phyloP scores from a whole-genome alignment of 192 early-diverging fungal species.

The Coemansia sp. region DNA sequence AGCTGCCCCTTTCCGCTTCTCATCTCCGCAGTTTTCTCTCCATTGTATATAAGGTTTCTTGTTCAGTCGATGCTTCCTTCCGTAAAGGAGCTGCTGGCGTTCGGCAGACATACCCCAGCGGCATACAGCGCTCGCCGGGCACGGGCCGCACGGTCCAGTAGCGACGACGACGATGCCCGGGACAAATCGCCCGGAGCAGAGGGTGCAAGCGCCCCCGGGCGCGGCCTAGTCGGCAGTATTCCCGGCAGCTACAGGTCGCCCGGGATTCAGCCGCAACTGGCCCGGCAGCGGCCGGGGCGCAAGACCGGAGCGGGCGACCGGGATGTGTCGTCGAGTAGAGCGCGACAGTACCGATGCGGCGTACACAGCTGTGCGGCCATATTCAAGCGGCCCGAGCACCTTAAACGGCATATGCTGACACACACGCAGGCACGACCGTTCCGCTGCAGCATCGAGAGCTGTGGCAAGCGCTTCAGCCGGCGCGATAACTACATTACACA shows the following conservation, averaged over 20 bases:
- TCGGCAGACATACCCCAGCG: slow-evolving; percentile 4
- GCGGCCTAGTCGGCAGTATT: not conserved
- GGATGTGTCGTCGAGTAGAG: slow-evolving; percentile 19
- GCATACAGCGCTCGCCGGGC: not conserved
- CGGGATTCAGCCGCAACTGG: no score
- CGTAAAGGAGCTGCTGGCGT: slow-evolving; percentile 41
- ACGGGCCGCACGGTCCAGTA: not conserved
- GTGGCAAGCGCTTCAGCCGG: slow-evolving; percentile 78
- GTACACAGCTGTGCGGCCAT: slow-evolving; percentile 56
- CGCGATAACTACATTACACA: slow-evolving; percentile 65
- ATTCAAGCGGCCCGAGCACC: slow-evolving; percentile 80
- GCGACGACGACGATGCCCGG: not conserved
- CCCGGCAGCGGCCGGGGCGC: slow-evolving; percentile 32
- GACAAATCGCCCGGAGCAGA: no score
- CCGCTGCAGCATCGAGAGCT: slow-evolving; percentile 60
- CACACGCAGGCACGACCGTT: slow-evolving; percentile 88
- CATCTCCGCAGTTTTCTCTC: not conserved
- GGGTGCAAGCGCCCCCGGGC: not conserved
- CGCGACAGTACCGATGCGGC: slow-evolving; percentile 55
- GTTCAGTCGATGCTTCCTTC: slow-evolving; percentile 27
- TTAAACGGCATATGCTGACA: slow-evolving; percentile 78
- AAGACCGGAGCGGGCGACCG: slow-evolving; percentile 27
- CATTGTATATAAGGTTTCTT: not conserved
- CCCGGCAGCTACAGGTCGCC: not conserved
- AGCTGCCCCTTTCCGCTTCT: not conserved